These are phyloP conservation scores for Monosporascus sp. DNA, from an alignment of 2,329 filamentous ascomycete species.

Conservation along the genomic window DNA sequence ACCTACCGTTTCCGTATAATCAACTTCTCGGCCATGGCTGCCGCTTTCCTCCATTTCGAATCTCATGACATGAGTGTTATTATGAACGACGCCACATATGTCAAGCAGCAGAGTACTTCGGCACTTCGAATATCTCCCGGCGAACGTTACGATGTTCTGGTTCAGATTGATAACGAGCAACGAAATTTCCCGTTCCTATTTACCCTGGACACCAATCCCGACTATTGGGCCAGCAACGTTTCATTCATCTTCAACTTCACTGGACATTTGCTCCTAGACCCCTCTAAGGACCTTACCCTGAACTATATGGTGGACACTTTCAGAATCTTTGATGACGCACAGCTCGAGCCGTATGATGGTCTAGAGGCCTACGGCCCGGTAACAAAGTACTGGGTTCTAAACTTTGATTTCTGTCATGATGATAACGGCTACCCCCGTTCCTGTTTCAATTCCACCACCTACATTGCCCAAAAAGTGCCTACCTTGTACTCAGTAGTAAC, in stretches of 20 bases:
- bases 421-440: constrained; percentile 57
- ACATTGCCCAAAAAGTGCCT: constrained; percentile 63
- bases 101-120: constrained; percentile 29
- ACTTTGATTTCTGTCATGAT: constrained; percentile 55
- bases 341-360: constrained; percentile 51
- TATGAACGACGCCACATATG: constrained; percentile 37
- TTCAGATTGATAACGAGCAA: constrained; percentile 34
- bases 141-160: constrained; percentile 43
- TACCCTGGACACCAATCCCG: constrained; percentile 38
- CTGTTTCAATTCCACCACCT: constrained; percentile 61
- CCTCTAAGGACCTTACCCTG: constrained; percentile 18
- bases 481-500: constrained; percentile 67
- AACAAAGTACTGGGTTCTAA: constrained; percentile 50
- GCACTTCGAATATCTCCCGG: constrained; percentile 37
- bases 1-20: constrained; percentile 44
- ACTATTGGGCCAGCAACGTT: constrained; percentile 28
- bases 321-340: constrained; percentile 57
- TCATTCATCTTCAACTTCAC: constrained; percentile 33
- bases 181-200: constrained; percentile 40
- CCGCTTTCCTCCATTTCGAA: constrained; percentile 39
- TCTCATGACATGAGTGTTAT: constrained; percentile 41
- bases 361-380: constrained; percentile 45
- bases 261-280: constrained; percentile 37
- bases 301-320: constrained; percentile 29
- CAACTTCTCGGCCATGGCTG: constrained; percentile 39